These are phyloP conservation scores for Boletellus ananas DNA, from an alignment of 768 basidiomycete genomes.

Conservation along the genomic window DNA sequence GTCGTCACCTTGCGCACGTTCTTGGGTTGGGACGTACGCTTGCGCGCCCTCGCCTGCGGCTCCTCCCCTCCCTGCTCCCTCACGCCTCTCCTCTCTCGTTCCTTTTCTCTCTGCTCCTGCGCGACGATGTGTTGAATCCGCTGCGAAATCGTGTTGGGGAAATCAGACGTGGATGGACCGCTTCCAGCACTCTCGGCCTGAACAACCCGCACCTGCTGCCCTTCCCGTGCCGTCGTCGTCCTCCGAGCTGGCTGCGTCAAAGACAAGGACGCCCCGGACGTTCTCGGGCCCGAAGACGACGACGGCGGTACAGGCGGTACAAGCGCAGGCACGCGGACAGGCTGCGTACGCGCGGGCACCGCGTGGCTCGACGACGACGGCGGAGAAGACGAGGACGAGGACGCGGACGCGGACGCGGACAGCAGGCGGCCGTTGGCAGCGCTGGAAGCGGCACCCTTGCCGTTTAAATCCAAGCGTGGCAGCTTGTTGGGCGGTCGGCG, in stretches of 20 bases:
- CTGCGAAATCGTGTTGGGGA: slow-evolving; percentile 17
- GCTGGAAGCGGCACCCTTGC: neutral
- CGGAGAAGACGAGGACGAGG: neutral
- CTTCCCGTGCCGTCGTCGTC: too few relatives aligned
- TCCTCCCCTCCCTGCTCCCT: neutral
- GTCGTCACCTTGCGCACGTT: slow-evolving; percentile 11
- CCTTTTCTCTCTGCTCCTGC: slow-evolving; percentile 5
- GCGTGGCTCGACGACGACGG: neutral
- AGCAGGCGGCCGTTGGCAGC: neutral
- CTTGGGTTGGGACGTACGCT: slow-evolving; percentile 5
- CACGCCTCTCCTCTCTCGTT: neutral
- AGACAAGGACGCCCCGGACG: neutral
- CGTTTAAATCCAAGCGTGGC: slow-evolving; percentile 16
- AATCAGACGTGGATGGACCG: slow-evolving; percentile 17
- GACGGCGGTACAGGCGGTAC: neutral
- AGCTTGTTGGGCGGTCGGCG: slow-evolving; percentile 15
- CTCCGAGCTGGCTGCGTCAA: neutral
- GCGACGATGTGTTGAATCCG: neutral
- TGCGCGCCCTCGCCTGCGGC: slow-evolving; percentile 9
- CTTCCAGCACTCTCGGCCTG: neutral
- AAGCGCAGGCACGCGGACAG: neutral
- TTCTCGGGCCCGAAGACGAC: neutral
- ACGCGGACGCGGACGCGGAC: neutral
- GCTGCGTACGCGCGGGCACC: slow-evolving; percentile 11
- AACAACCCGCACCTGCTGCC: too few relatives aligned